Evolutionary conservation across 352 stramenopile species (phyloP), one percentile per base, ranked within the genome.

Genomic region (Saprolegnia parasitica): DNA sequence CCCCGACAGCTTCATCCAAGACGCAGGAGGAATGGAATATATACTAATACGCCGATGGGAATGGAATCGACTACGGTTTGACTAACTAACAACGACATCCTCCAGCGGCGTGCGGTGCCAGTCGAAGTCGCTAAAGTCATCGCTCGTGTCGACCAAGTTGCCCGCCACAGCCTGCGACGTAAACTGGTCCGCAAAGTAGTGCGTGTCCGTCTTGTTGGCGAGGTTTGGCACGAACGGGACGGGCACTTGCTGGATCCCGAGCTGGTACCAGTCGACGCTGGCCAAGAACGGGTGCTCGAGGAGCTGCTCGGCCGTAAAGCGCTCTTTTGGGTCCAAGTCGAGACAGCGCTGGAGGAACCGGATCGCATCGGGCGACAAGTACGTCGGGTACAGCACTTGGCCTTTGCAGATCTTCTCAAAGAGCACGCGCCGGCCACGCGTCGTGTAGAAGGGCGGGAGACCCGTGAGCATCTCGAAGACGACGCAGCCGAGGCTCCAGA

Each of bases 371-470:
- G 75, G 67, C 10, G 85, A 93, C 39, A 98, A 83, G 70, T 97
- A 89, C 32, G 75, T 77, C n/a, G 95, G 96, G 76, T 98, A 99
- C 29, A 78, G 81, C 10, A 98, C 84, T 39, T 97, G 81, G 21
- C 85, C 85, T 45, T 87, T 84, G 57, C 96, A 83, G 68, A 99
- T 99, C 77, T 98, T 99, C 68, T 96, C 88, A 74, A 99, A 99
- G 35, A 99, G 81, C 67, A 92, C 78, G 54, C 96, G 87, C 13
- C 97, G 88, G 71, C 63, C 63, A 72, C 93, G 83, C 67, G 83
- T 75, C 73, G 79, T 89, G 77, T 99, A 99, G 74, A 99, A 99
- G 32, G 87, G 87, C 52, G 87, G 86, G 56, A 89, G 91, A 11
- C 87, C 87, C 10, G 84, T 95, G 47, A 95, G 76, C 61, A 95